These are phyloP conservation scores for Chlamydomonas reinhardtii DNA, from an alignment of 163 green algal species.

Conservation along the genomic window DNA sequence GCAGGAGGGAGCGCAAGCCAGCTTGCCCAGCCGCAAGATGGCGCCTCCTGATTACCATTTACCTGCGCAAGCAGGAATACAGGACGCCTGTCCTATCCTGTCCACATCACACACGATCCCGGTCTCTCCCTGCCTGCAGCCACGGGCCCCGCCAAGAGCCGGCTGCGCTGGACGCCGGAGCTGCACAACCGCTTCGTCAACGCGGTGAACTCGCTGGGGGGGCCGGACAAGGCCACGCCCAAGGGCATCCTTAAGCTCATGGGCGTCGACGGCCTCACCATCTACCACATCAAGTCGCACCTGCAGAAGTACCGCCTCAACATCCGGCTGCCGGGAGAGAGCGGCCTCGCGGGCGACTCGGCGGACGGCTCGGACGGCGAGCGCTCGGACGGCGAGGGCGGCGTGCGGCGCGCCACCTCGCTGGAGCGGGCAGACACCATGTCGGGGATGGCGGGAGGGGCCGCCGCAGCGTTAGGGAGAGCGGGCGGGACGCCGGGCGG, in stretches of 20 bases:
- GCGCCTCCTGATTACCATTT: no score
- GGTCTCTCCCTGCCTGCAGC: background rate
- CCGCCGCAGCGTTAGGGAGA: background rate
- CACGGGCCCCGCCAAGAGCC: conserved; percentile 33
- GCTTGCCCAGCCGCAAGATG: no score
- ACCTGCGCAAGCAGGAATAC: no score
- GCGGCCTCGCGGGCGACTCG: background rate
- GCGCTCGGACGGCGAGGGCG: background rate
- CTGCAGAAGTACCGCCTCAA: conserved; percentile 91
- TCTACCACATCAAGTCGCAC: conserved; percentile 98
- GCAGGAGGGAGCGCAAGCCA: no score
- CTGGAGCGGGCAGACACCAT: background rate
- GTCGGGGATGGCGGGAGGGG: background rate
- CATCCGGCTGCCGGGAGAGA: conserved; percentile 52
- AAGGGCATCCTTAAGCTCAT: conserved; percentile 85
- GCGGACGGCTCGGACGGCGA: conserved; percentile 24
- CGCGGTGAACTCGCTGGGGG: conserved; percentile 85
- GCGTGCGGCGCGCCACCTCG: no score
- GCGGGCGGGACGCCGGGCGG: background rate
- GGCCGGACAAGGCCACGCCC: conserved; percentile 77
- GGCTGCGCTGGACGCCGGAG: conserved; percentile 94
- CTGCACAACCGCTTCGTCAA: conserved; percentile 92
- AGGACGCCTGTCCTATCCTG: no score
- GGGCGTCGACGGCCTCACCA: conserved; percentile 90
- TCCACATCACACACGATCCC: no score